Percentiles rank a stretch among this genome's conserved stretches.
Conservation (phyloP, 2,329 filamentous ascomycete species). For the Cordyceps javanica region DNA sequence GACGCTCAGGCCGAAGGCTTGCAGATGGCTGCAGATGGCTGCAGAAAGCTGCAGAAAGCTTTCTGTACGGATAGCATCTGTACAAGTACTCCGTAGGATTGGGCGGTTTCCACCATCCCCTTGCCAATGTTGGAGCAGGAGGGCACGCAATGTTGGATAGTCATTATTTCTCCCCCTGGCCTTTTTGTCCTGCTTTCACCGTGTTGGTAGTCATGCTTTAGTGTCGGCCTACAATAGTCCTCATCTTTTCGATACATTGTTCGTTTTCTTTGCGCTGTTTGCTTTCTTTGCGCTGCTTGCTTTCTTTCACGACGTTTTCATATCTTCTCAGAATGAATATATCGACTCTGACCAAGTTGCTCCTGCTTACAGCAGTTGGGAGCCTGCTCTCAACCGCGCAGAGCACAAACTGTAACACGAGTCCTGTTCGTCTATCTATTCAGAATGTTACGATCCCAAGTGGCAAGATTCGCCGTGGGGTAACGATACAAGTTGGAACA, state of each 20-base stretch:
- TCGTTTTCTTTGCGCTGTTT: not conserved
- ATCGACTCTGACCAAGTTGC: not conserved
- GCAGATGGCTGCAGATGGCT: not conserved
- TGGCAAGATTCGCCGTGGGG: slow-evolving; percentile 7
- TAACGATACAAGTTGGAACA: slow-evolving; percentile 9
- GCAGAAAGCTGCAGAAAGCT: not conserved
- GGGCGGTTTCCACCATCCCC: not conserved
- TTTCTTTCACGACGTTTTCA: not conserved
- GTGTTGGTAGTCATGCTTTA: not conserved
- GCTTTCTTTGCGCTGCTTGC: not conserved
- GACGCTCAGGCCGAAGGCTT: not conserved
- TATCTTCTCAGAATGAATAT: not conserved
- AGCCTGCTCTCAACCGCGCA: not conserved
- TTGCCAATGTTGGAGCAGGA: not conserved
- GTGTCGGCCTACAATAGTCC: not conserved
- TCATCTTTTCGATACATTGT: not conserved
- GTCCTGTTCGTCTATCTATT: not conserved
- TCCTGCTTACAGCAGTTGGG: not conserved
- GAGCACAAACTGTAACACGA: not conserved
- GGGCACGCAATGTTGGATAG: not conserved
- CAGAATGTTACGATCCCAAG: slow-evolving; percentile 9
- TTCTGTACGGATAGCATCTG: no score
- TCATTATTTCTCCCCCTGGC: not conserved
- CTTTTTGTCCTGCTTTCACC: not conserved
- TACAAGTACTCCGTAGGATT: no score